Base-by-base conservation (phyloP, 768 basidiomycete genomes). In the Termitomyces sp. region DNA sequence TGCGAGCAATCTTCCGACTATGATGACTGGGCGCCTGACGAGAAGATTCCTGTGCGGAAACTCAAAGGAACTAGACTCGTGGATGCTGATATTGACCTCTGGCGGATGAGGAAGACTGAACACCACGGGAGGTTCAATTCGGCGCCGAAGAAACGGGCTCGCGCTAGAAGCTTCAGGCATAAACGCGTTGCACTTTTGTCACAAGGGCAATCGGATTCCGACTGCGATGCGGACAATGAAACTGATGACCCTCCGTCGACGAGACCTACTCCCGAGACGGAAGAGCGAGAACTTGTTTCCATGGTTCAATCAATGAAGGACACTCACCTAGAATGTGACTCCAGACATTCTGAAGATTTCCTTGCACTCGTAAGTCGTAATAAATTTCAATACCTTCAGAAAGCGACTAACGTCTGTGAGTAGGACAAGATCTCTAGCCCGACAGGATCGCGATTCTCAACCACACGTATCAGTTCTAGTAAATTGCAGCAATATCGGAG, bases 11-110 rank as follows among this genome's bases (percentile, higher is more conserved):
- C 12, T 28, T 51, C 50, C 30, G 50, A 51, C 26, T 51, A 51
- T 28, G 50, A 51, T n/a, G 50, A 51, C 26, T 51, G 50, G 50
- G 26, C 40, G 30, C 50, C 40, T 21, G 24, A 51, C 32, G 50
- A 42, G 19, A 51, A 42, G 14, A 51, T 51, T 32, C 50, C 40
- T 21, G 12, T 14, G 8, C 50, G 50, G 21, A 51, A 51, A 22
- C 30, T 45, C 53, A 54, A 54, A 19, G 35, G 37, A 15, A 46
- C 45, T 37, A 28, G 35, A 21, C n/a, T 51, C 19, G 50, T 17
- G n/a, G 50, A 51, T 19, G 38, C 40, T 40, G 50, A 51, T 32
- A 51, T 41, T 11, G 50, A 51, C 15, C 38, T 41, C 28, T 51
- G 50, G 50, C 50, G 40, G 10, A 42, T 51, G 50, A 51, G 50